These are phyloP conservation scores for Actinomucor elegans DNA, from an alignment of 371 early-diverging fungal species.

Conservation along the genomic window DNA sequence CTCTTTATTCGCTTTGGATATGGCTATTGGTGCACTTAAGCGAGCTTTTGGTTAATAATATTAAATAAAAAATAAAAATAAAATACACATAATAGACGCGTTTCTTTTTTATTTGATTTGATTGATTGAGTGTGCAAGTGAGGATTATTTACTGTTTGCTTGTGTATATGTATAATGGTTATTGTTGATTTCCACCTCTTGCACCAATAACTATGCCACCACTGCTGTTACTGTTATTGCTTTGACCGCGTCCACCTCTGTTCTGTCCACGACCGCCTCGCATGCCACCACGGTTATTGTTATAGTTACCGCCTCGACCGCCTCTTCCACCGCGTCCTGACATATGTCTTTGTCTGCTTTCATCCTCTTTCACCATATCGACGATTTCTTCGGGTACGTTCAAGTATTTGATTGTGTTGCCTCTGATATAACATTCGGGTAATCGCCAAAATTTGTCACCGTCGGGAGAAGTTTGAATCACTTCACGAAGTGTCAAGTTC, in stretches of 20 bases:
- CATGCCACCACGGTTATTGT: slow-evolving; percentile 37
- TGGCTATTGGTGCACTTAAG: neutral
- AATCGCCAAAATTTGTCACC: slow-evolving; percentile 93
- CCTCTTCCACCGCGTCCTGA: slow-evolving; percentile 62
- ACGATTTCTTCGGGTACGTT: slow-evolving; percentile 92
- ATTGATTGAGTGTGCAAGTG: too few relatives aligned
- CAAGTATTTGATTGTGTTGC: slow-evolving; percentile 93
- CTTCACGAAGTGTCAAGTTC: slow-evolving; percentile 96
- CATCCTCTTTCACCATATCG: slow-evolving; percentile 85
- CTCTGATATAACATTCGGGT: slow-evolving; percentile 90
- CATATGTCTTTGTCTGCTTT: slow-evolving; percentile 43
- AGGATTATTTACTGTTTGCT: neutral
- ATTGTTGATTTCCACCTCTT: slow-evolving; percentile 8
- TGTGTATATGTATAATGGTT: neutral
- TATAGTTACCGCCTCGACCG: slow-evolving; percentile 42
- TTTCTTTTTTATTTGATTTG: neutral
- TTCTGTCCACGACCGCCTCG: slow-evolving; percentile 39
- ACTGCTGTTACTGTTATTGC: neutral
- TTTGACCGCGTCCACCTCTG: neutral
- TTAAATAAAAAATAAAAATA: neutral
- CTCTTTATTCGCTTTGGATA: slow-evolving; percentile 6
- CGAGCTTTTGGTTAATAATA: slow-evolving; percentile 1
- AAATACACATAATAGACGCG: neutral
- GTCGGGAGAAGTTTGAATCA: slow-evolving; percentile 92
- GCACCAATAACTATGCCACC: slow-evolving; percentile 11